Conservation (phyloP, 495 filamentous ascomycete species). For the Pseudomonodictys pantanalensis region DNA sequence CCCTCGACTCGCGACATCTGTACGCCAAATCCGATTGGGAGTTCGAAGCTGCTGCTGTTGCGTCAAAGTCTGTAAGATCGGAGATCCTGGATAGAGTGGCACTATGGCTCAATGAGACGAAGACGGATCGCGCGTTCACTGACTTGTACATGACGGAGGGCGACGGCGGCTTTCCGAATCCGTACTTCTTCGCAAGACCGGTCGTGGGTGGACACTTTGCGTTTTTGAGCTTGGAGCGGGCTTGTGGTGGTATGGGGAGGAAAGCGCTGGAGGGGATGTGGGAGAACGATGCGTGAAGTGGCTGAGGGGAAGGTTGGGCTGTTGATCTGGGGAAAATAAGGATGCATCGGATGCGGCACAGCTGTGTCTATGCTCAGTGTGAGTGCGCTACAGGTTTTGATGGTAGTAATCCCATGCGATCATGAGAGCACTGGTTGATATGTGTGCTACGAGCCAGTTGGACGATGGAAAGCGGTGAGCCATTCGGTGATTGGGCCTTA, state of each 20-base stretch:
- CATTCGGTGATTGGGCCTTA: no score
- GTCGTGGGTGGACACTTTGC: conserved; percentile 46
- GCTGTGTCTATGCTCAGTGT: no score
- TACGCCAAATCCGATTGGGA: conserved; percentile 48
- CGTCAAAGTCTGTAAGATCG: conserved; percentile 31
- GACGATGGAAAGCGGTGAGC: no score
- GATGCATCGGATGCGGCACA: no score
- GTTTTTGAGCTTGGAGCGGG: conserved; percentile 44
- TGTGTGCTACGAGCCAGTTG: no score
- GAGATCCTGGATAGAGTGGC: conserved; percentile 41
- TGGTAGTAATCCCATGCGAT: no score
- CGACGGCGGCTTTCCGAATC: conserved; percentile 40
- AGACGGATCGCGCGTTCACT: conserved; percentile 42
- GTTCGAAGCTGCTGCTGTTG: conserved; percentile 45
- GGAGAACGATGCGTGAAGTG: background rate
- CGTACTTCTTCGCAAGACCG: conserved; percentile 42
- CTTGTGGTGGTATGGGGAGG: conserved; percentile 34
- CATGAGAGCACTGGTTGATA: no score
- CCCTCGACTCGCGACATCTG: conserved; percentile 45
- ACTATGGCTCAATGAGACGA: conserved; percentile 44
- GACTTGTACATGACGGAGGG: conserved; percentile 45
- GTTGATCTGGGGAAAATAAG: no score
- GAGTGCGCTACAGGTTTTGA: no score
- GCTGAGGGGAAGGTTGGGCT: background rate
- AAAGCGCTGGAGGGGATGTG: conserved; percentile 6